Evolutionary conservation across 78 protist genomes (phyloP).

Genomic region (Dictyostelium intermedium): DNA sequence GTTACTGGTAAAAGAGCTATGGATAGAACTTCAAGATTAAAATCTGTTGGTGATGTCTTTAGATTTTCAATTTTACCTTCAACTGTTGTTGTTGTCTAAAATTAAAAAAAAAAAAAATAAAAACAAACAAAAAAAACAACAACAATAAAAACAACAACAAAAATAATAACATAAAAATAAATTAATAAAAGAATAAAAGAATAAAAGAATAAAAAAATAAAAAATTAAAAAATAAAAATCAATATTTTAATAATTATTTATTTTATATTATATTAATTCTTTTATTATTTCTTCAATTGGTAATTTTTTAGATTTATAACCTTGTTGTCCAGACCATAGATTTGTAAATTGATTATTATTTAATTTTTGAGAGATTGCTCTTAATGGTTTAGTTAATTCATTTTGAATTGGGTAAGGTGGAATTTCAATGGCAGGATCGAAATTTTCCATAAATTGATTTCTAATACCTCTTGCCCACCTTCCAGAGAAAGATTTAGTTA

Average conservation of each 20-base stretch:
- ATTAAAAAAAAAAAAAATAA: no score
- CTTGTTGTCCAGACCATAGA: constrained; percentile 31
- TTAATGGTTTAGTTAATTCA: neutral
- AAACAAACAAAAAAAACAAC: no score
- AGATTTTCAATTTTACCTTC: constrained; percentile 78
- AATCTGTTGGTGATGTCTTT: constrained; percentile 45
- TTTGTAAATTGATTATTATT: constrained; percentile 16
- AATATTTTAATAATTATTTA: neutral
- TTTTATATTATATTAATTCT: neutral
- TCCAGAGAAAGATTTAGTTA: constrained; percentile 29
- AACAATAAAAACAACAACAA: no score
- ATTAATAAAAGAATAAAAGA: no score
- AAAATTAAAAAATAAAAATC: no score
- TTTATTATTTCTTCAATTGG: neutral
- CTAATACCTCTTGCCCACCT: constrained; percentile 50
- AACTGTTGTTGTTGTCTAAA: constrained; percentile 72
- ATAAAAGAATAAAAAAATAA: no score
- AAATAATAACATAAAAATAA: no score
- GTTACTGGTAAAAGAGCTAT: constrained; percentile 71
- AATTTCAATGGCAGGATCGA: neutral
- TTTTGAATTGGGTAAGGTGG: constrained; percentile 55
- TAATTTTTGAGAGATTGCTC: neutral
- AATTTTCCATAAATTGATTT: constrained; percentile 41
- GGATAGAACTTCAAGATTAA: constrained; percentile 74
- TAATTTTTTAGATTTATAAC: neutral